These are phyloP conservation scores for Amanita molliuscula DNA, from an alignment of 768 basidiomycete species.

Conservation along the genomic window DNA sequence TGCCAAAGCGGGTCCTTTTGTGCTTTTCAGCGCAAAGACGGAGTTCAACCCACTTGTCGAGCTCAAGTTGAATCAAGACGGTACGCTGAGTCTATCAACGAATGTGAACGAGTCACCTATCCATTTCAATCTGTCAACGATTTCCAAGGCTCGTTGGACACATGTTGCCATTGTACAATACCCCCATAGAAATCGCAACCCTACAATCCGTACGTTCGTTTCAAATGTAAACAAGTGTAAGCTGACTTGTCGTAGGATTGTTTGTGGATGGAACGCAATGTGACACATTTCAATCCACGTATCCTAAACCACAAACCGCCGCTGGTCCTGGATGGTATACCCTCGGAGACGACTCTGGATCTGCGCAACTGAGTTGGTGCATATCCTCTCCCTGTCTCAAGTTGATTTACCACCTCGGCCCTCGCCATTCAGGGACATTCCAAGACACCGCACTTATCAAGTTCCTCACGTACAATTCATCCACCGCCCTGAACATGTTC, in stretches of 20 bases:
- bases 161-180: slow-evolving; percentile 63
- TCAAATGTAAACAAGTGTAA: background rate
- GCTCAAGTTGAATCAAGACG: slow-evolving; percentile 42
- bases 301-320: slow-evolving; percentile 41
- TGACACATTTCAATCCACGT: slow-evolving; percentile 55
- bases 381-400: slow-evolving; percentile 57
- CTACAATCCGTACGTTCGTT: slow-evolving; percentile 47
- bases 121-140: slow-evolving; percentile 32
- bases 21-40: slow-evolving; percentile 27
- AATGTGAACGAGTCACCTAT: slow-evolving; percentile 26
- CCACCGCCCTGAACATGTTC: slow-evolving; percentile 76
- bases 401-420: slow-evolving; percentile 74
- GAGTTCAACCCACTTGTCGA: slow-evolving; percentile 24
- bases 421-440: slow-evolving; percentile 66
- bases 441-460: slow-evolving; percentile 60
- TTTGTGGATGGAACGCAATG: slow-evolving; percentile 65
- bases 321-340: slow-evolving; percentile 31
- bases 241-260: slow-evolving; percentile 35
- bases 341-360: slow-evolving; percentile 42
- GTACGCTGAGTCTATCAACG: slow-evolving; percentile 40
- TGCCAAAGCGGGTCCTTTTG: slow-evolving; percentile 23
- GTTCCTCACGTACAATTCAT: slow-evolving; percentile 79
- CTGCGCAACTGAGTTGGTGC: slow-evolving; percentile 51
- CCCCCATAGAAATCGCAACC: slow-evolving; percentile 41
- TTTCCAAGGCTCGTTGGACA: slow-evolving; percentile 57